Evolutionary conservation across 208 protist species (phyloP), one percentile per base, ranked within the genome.

Genomic region (Strigomonas oncopelti): DNA sequence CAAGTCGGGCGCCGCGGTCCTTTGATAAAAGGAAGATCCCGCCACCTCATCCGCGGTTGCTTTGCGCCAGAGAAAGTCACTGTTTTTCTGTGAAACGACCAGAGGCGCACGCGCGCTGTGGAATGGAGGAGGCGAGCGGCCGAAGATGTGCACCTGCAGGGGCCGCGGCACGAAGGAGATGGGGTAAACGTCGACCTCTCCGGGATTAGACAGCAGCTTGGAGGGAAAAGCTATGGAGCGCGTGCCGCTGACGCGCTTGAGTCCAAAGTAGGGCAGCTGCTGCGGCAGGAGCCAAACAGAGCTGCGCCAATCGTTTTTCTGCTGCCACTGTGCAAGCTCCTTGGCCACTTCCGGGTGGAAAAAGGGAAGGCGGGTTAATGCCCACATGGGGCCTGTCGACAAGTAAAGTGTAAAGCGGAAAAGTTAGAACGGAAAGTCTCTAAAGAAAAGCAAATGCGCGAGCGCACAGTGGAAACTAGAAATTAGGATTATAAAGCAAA

Each of bases 211-310:
- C 25, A 85, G 57, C 18, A 55, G 32, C 20, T 61, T 56, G 55
- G 81, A 70, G 13, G 80, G 80, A 28, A 81, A 67, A 11, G 80
- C 72, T 18, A 59, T 34, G 11, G 69, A 73, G 1, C 61, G 68
- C 34, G 18, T 11, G 16, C 61, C n/a, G 34, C 67, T 59, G 0
- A 83, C 64, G 24, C 32, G 46, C 11, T 71, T 68, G 11, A 83
- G 64, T 5, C 67, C 61, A n/a, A 87, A 76, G 18, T 69, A 48
- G 32, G 61, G 22, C 7, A 73, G 58, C 31, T 87, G 81, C 0
- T 60, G 58, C 13, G 72, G 75, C 38, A 83, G 69, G 14, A 87
- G 59, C 78, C 81, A 87, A 27, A 58, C 22, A 22, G 74, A 53
- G 55, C 81, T 87, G 55, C 81, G 75, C 29, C 84, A 71, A 11